Conservation (phyloP, 108 stramenopile genomes). For the Cyclotella baltica region DNA sequence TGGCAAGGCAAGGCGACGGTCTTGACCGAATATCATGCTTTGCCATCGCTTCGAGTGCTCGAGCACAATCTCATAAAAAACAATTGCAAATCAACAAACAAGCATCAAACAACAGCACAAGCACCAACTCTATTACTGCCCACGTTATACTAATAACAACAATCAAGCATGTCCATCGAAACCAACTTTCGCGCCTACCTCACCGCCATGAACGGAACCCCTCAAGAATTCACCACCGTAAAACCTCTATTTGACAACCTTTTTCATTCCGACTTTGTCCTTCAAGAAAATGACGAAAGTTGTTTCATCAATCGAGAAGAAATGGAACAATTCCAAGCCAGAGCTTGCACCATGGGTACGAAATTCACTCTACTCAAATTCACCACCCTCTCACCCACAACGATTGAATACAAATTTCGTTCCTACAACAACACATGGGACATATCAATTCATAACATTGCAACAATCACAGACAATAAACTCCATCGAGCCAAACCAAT, state of each 20-base stretch:
- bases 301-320: too few species aligned
- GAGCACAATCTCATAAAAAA: neutral
- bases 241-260: neutral
- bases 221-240: neutral
- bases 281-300: neutral
- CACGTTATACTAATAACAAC: neutral
- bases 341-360: neutral
- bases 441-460: neutral
- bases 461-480: neutral
- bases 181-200: neutral
- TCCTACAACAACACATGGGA: neutral
- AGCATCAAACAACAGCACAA: neutral
- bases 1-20: too few species aligned
- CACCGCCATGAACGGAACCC: neutral
- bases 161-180: neutral
- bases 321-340: constrained; percentile 1
- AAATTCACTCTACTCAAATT: neutral
- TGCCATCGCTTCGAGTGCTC: too few species aligned
- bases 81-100: neutral
- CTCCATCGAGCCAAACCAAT: neutral
- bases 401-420: constrained; percentile 8
- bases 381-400: neutral
- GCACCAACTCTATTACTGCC: neutral
- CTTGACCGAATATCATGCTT: too few species aligned
- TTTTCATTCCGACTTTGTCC: neutral